Conservation (phyloP, 2,329 filamentous ascomycete genomes). For the Trichocomaceae sp. region DNA sequence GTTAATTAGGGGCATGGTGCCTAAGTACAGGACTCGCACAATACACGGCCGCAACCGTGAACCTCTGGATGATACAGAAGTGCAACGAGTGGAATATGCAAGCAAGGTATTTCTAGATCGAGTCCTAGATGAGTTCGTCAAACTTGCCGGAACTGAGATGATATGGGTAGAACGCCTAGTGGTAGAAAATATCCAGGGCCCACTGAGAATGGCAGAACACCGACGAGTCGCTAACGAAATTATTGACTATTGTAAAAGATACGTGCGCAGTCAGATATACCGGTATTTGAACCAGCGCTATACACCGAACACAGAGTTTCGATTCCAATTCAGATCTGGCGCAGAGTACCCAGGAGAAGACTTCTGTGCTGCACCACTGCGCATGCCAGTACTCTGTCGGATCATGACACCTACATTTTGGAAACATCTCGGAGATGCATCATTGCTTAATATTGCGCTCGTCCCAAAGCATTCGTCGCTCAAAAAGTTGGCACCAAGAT, state of each 20-base stretch:
- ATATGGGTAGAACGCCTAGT: slow-evolving; percentile 31
- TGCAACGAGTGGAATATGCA: slow-evolving; percentile 55
- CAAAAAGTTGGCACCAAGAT: not conserved
- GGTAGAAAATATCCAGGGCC: slow-evolving; percentile 22
- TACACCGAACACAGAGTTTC: not conserved
- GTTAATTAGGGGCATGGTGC: not conserved
- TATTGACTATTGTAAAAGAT: slow-evolving; percentile 24
- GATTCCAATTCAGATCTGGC: not conserved
- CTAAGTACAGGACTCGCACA: slow-evolving; percentile 18
- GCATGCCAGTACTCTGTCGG: slow-evolving; percentile 19
- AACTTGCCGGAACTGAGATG: slow-evolving; percentile 31
- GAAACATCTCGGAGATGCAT: slow-evolving; percentile 13
- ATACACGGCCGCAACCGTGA: slow-evolving; percentile 45
- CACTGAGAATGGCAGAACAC: slow-evolving; percentile 13
- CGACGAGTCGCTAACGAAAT: slow-evolving; percentile 17
- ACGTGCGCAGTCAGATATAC: slow-evolving; percentile 26
- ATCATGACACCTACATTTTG: slow-evolving; percentile 29
- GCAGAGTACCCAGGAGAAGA: slow-evolving; percentile 7
- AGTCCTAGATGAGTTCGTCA: slow-evolving; percentile 31
- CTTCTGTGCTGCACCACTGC: slow-evolving; percentile 15
- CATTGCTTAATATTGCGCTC: slow-evolving; percentile 6
- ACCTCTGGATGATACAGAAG: slow-evolving; percentile 48
- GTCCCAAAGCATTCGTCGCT: not conserved
- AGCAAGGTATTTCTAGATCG: slow-evolving; percentile 48
- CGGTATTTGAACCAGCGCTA: slow-evolving; percentile 10